phyloP scores from a whole-genome alignment of 2,329 filamentous ascomycete species.

The Emmonsia crescens region DNA sequence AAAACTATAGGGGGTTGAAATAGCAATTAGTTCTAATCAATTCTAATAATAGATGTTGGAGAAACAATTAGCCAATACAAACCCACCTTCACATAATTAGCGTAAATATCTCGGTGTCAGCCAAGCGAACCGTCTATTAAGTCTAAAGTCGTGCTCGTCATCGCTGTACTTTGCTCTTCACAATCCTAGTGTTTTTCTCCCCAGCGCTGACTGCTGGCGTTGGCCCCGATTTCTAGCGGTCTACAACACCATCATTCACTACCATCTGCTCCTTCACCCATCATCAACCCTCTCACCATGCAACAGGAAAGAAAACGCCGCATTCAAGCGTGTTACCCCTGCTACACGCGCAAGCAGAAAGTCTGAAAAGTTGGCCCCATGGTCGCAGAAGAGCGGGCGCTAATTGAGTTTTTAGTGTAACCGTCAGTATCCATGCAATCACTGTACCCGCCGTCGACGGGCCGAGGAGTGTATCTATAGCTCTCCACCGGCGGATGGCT shows the following conservation, averaged over 20 bases:
- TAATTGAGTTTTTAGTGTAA: background rate
- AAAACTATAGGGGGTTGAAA: background rate
- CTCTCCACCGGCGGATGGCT: background rate
- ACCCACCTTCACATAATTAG: no score
- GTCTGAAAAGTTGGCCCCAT: background rate
- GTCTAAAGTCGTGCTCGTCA: no score
- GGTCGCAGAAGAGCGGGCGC: background rate
- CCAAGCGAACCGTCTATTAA: no score
- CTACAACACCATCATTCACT: background rate
- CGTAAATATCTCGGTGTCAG: no score
- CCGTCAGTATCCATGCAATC: background rate
- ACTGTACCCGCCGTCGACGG: background rate
- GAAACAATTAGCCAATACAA: no score
- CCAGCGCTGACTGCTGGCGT: background rate
- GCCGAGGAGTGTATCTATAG: background rate
- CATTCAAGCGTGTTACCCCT: background rate
- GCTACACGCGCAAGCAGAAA: conserved; percentile 4
- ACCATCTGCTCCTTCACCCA: background rate
- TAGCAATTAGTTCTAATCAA: no score
- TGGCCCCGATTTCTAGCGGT: background rate
- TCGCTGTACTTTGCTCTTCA: no score
- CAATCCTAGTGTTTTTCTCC: background rate
- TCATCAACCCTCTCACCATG: background rate
- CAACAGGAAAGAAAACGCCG: background rate
- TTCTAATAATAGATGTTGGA: no score